Conservation (phyloP, 73 alveolate genomes). For the Paramecium tetraurelia region DNA sequence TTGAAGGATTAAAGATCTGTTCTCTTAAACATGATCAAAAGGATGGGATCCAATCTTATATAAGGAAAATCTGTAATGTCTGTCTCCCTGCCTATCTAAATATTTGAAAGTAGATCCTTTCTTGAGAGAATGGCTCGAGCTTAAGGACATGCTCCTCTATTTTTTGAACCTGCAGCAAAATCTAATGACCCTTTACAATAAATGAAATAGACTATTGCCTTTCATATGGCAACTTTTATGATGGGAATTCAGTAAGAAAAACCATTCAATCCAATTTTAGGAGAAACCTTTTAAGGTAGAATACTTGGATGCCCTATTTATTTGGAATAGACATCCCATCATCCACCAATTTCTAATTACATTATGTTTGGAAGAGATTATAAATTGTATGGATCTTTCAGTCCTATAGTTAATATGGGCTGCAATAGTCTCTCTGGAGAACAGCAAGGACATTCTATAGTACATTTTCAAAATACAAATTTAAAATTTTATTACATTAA, state of each 20-base stretch:
- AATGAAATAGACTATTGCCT: constrained; percentile 10
- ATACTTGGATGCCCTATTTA: constrained; percentile 60
- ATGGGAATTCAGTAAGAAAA: constrained; percentile 64
- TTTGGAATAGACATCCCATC: constrained; percentile 58
- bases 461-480: constrained; percentile 42
- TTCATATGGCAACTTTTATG: constrained; percentile 41
- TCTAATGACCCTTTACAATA: constrained; percentile 1
- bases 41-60: constrained; percentile 59
- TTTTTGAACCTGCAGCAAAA: constrained; percentile 51
- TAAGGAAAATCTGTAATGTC: constrained; percentile 52
- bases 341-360: constrained; percentile 60
- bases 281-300: constrained; percentile 62
- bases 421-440: constrained; percentile 51
- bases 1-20: constrained; percentile 48
- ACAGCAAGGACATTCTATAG: constrained; percentile 39
- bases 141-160: constrained; percentile 60
- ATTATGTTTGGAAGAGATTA: constrained; percentile 57
- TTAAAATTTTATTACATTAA: constrained; percentile 43
- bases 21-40: constrained; percentile 44
- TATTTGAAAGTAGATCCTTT: constrained; percentile 54
- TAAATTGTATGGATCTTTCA: constrained; percentile 44
- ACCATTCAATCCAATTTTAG: constrained; percentile 63
- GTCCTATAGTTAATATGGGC: constrained; percentile 54
- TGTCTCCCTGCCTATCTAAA: constrained; percentile 57
- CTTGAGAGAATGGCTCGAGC: constrained; percentile 59